Evolutionary conservation across 257 asterid genomes (phyloP), one percentile per base, ranked within the genome.

Genomic region (Cynanchum wilfordii): DNA sequence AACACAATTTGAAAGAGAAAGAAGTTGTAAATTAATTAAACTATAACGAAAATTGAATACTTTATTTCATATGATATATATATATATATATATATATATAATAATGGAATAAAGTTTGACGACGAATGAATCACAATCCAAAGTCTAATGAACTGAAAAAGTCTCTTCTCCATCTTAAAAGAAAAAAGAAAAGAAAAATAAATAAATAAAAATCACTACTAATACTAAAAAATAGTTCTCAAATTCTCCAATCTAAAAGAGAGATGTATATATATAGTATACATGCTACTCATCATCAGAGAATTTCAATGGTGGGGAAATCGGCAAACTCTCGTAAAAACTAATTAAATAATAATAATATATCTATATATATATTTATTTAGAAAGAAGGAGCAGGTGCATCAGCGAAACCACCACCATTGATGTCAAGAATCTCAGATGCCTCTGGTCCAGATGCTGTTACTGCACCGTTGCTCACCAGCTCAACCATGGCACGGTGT

Each of bases 401-500:
- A 49, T 47, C 64, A 12, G 75, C 82, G 33, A 33, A 33, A 33
- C 38, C 5, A 3, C 38, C 38, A 33, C 10, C 68, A 8, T 42
- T 42, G 33, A 77, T 7, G 33, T 67, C 25, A n/a, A 67, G 57
- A 9, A 65, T 36, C 44, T 68, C 68, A 4, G 77, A 30, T 13
- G 76, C 77, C 56, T 13, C 51, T 3, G 84, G 84, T 50, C 76
- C 86, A 7, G 84, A 74, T 11, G 85, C 87, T 9, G 81, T 86
- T 56, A 81, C 87, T 56, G 62, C 90, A 10, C 91, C 88, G 40
- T 79, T 82, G 85, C 93, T 89, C 72, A 85, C 57, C 27, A 89
- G 81, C 85, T 80, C 90, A 55, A 81, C 4, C 95, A 88, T 87
- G 17, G 89, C 86, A 12, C 96, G 88, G 74, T 55, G 95, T 56